Evolutionary conservation across 2,329 filamentous ascomycete species (phyloP), one percentile per base, ranked within the genome.

Genomic region (Plenodomus biglobosus): DNA sequence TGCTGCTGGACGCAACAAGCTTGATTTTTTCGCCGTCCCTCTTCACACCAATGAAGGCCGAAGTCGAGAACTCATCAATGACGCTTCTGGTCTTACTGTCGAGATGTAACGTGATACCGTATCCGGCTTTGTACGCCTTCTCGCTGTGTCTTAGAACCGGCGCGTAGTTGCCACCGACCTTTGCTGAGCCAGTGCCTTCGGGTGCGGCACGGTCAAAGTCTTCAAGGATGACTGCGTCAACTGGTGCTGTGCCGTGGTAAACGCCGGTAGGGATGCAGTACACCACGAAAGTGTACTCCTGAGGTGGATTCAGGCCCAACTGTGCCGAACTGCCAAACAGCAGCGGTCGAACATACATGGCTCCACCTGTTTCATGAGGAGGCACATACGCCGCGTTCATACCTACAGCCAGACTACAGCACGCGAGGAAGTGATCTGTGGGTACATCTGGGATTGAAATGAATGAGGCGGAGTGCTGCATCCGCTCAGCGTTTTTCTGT

Each of bases 1-100:
- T 86, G 64, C 88, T 92, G 72, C 95, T 88, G 0, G 92, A 92
- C n/a, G 94, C 85, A 4, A 94, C 85, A 2, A 97, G 76, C 7
- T 87, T 92, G 10, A 87, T 77, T 22, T 81, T 73, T 16, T 79
- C 78, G 3, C 79, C 82, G 37, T 84, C 77, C 46, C 80, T 80
- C 58, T 81, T 78, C 5, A 89, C 87, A 3, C 91, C 94, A 56
- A 97, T 87, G 72, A 99, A 97, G 1, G 90, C 92, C 55, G 87
- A 92, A 0, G 94, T 97, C 59, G 88, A 94, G 70, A 97, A 99
- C 79, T 99, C 92, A 66, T 99, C 92, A 53, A 99, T 83, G 70
- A 95, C 90, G 50, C 84, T 86, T 61, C 92, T 83, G 8, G 83
- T 88, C 65, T 85, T 85, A 70, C 88, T 94, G 74, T 97, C 94